A percentile compares a stretch with the other conserved stretches of the same genome.
These are phyloP conservation scores for Grigorovia jiainica DNA, from an alignment of 805 yeast species.

Conservation along the genomic window DNA sequence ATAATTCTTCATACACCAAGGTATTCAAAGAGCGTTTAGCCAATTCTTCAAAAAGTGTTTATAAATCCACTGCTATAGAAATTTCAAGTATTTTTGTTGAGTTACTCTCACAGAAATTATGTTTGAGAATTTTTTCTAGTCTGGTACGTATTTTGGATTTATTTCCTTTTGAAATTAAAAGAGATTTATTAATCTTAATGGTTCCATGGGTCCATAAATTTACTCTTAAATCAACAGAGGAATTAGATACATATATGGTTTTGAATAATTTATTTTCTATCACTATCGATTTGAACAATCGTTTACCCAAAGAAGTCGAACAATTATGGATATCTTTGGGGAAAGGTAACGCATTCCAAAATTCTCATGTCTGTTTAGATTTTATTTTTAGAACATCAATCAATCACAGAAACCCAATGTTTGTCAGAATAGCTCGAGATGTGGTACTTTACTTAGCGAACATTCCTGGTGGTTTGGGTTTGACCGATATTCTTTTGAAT, in stretches of 20 bases:
- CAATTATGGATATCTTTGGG: slow-evolving; percentile 96
- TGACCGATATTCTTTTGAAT: slow-evolving; percentile 52
- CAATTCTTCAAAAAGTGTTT: slow-evolving; percentile 71
- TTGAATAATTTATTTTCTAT: slow-evolving; percentile 74
- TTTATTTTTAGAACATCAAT: slow-evolving; percentile 62
- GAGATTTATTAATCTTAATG: slow-evolving; percentile 70
- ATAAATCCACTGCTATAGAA: slow-evolving; percentile 76
- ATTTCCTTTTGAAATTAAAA: slow-evolving; percentile 49
- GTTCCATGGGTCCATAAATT: slow-evolving; percentile 91
- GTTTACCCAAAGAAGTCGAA: slow-evolving; percentile 78
- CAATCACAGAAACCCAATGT: slow-evolving; percentile 56
- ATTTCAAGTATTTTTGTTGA: slow-evolving; percentile 66
- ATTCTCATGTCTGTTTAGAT: slow-evolving; percentile 62
- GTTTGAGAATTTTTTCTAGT: slow-evolving; percentile 55
- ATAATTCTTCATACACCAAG: slow-evolving; percentile 43
- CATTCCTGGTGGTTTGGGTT: slow-evolving; percentile 42
- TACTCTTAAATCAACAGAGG: slow-evolving; percentile 44
- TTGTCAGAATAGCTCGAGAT: slow-evolving; percentile 73
- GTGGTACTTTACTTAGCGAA: slow-evolving; percentile 62
- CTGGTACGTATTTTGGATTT: slow-evolving; percentile 58
- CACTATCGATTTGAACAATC: slow-evolving; percentile 65
- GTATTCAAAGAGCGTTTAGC: slow-evolving; percentile 62
- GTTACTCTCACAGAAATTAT: slow-evolving; percentile 48
- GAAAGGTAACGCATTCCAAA: slow-evolving; percentile 53
- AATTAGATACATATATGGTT: slow-evolving; percentile 54